A percentile compares a stretch with the other conserved stretches of the same genome.
Conservation (phyloP, 257 asterid genomes). For the Solanum appendiculatum region DNA sequence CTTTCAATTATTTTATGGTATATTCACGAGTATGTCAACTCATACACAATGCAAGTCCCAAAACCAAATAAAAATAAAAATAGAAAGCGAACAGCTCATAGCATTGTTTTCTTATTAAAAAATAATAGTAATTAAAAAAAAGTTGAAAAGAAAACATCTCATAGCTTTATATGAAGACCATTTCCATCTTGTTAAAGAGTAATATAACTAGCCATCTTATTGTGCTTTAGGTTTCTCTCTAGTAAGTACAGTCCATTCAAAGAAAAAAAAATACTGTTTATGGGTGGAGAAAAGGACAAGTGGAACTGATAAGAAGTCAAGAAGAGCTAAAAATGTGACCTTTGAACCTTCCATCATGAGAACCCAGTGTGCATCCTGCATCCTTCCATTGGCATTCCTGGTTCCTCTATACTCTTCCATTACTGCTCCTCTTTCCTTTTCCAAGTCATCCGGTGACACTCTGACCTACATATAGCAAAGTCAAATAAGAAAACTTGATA, state of each 20-base stretch:
- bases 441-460: slow-evolving; percentile 67
- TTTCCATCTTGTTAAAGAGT: background rate
- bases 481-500: slow-evolving; percentile 2
- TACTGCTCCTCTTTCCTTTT: slow-evolving; percentile 96
- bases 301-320: background rate
- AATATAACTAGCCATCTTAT: background rate
- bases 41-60: background rate
- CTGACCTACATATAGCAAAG: slow-evolving; percentile 48
- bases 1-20: background rate
- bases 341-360: slow-evolving; percentile 98
- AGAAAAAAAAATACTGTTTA: background rate
- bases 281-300: background rate
- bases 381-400: slow-evolving; percentile 88
- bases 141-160: background rate
- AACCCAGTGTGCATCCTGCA: slow-evolving; percentile 95
- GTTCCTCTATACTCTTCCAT: slow-evolving; percentile 82
- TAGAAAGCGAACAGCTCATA: background rate
- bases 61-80: background rate
- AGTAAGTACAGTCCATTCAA: background rate
- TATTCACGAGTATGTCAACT: background rate
- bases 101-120: background rate
- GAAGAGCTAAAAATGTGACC: slow-evolving; percentile 18
- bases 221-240: background rate
- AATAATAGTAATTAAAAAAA: background rate
- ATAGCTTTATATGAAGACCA: background rate